Evolutionary conservation across 164 flowering plant species (phyloP).

Genomic region (Malania oleifera): DNA sequence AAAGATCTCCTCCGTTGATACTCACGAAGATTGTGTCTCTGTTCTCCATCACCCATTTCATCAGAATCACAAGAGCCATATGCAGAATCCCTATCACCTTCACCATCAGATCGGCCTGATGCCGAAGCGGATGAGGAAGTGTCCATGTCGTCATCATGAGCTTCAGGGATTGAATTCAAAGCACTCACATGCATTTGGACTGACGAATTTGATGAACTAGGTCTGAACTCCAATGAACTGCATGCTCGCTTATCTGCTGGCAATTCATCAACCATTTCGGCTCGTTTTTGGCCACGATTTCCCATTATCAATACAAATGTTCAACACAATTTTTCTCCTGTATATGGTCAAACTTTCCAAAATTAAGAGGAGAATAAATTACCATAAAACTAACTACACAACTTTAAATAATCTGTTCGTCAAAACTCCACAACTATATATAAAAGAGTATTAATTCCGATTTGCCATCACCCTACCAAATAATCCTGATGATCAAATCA

Average conservation of each 20-base stretch:
- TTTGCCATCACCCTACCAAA: too few relatives aligned
- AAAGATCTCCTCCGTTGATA: conserved; percentile 35
- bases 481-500: too few relatives aligned
- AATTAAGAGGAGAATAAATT: not conserved
- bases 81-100: conserved; percentile 46
- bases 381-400: not conserved
- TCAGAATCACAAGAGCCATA: conserved; percentile 74
- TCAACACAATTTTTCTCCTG: not conserved
- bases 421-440: not conserved
- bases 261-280: conserved; percentile 53
- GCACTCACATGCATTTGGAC: conserved; percentile 26
- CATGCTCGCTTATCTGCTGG: conserved; percentile 88
- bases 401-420: not conserved
- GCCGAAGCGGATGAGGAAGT: conserved; percentile 60
- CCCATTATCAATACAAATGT: conserved; percentile 35
- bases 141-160: conserved; percentile 52
- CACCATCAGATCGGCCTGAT: conserved; percentile 57
- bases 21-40: conserved; percentile 26
- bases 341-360: not conserved
- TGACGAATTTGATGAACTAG: conserved; percentile 54
- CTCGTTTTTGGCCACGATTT: conserved; percentile 67
- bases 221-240: conserved; percentile 49
- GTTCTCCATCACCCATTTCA: conserved; percentile 30
- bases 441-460: not conserved
- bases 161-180: conserved; percentile 24